phyloP scores from a whole-genome alignment of 2,329 filamentous ascomycete species.

The Penicillium sp. region DNA sequence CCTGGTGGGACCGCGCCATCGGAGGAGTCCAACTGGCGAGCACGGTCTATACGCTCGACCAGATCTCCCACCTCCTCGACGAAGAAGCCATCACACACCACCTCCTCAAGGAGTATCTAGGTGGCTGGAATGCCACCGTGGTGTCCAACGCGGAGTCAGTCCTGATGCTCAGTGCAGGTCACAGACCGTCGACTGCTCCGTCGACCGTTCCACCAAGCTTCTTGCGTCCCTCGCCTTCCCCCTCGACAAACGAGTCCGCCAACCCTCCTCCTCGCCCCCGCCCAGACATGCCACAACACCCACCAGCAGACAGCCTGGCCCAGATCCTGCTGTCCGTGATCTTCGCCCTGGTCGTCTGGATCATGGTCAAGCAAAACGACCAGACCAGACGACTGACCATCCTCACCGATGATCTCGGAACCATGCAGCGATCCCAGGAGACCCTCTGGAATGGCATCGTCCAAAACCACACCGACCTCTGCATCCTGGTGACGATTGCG shows the following conservation, averaged over 20 bases:
- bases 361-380: slow-evolving; percentile 1
- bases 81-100: background rate
- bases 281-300: background rate
- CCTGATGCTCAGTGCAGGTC: background rate
- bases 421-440: background rate
- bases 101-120: background rate
- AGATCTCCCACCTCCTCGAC: background rate
- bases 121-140: background rate
- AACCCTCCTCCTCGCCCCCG: background rate
- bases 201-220: background rate
- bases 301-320: background rate
- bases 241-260: background rate
- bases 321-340: background rate
- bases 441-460: background rate
- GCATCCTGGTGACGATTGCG: background rate
- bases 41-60: slow-evolving; percentile 16
- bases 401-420: background rate
- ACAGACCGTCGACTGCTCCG: background rate
- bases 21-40: slow-evolving; percentile 25
- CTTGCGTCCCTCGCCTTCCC: background rate
- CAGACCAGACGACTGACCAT: background rate
- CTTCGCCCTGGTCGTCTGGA: background rate
- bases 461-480: background rate
- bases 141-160: background rate
- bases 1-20: slow-evolving; percentile 20